Evolutionary conservation across 345 rosid species (phyloP), one percentile per base, ranked within the genome.

Genomic region (Populus pruinosa): DNA sequence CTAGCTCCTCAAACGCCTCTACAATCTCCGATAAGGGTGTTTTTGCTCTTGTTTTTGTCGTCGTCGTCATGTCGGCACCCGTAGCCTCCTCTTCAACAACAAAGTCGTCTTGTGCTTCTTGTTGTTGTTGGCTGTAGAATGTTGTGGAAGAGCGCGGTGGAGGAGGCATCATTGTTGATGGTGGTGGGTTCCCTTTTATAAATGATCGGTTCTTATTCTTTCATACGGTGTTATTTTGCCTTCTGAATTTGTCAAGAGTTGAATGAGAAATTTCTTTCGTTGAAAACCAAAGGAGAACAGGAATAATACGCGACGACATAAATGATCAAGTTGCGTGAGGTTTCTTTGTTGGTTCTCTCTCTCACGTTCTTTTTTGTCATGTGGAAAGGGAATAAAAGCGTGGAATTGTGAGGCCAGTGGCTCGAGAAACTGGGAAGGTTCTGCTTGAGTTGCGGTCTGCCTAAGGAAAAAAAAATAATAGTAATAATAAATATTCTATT

Each of bases 1-100:
- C 85, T 5, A 91, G 84, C 72, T 82, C 86, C 82, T 90, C 94
- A 53, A 93, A 89, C 31, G 94, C 93, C 66, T 83, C 87, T 8
- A 86, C 91, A 4, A 93, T 85, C 9, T 80, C 81, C 14, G 89
- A 84, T 25, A 91, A 76, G 56, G 90, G 90, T 27, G 85, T 71
- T 23, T 71, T 50, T 49, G 50, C n/a, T 27, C 11, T 21, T 29
- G 63, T 39, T 41, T 63, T 33, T 35, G 56, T 17, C 21, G 69
- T 17, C 21, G 72, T 55, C n/a, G 56, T 63, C 59, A 72, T 65
- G 27, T 71, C 68, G 0, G 67, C 33, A 27, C 4, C 31, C 20
- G 29, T 29, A 13, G 16, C 36, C 39, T 23, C 71, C 61, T 64
- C 56, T 35, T 61, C 70, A 21, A 31, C 65, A n/a, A 36, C 36